phyloP scores from a whole-genome alignment of 2,329 filamentous ascomycete species.

The Fusarium veterinarium region DNA sequence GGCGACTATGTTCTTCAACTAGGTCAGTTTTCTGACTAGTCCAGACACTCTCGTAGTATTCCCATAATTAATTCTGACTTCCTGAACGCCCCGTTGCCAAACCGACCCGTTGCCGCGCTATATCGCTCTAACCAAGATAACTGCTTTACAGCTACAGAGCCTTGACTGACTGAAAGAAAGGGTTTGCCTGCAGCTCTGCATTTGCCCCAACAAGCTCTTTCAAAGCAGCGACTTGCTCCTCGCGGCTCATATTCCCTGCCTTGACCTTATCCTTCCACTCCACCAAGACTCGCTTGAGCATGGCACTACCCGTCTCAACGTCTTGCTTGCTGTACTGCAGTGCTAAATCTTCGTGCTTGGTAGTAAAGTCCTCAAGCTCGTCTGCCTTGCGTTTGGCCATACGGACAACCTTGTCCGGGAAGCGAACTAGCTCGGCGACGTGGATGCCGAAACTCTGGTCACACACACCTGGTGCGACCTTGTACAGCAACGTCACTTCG shows the following conservation, averaged over 20 bases:
- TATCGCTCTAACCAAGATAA: background rate
- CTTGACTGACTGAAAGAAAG: slow-evolving; percentile 77
- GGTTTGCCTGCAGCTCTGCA: slow-evolving; percentile 70
- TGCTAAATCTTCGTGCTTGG: slow-evolving; percentile 74
- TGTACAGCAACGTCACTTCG: slow-evolving; percentile 96
- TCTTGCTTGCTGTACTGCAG: slow-evolving; percentile 81
- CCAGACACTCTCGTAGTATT: slow-evolving; percentile 14
- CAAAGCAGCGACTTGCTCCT: slow-evolving; percentile 83
- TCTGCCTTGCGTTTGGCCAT: slow-evolving; percentile 99
- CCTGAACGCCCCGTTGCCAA: slow-evolving; percentile 23
- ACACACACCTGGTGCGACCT: slow-evolving; percentile 93
- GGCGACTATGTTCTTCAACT: slow-evolving; percentile 4
- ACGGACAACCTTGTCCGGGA: slow-evolving; percentile 95
- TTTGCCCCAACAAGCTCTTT: slow-evolving; percentile 82
- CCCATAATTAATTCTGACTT: slow-evolving; percentile 9
- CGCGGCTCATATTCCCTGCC: slow-evolving; percentile 70
- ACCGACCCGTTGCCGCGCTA: background rate
- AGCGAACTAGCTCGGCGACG: slow-evolving; percentile 94
- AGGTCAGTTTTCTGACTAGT: background rate
- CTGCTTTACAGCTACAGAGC: slow-evolving; percentile 54
- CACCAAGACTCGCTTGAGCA: slow-evolving; percentile 85
- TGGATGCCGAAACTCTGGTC: slow-evolving; percentile 99
- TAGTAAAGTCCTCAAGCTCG: slow-evolving; percentile 94
- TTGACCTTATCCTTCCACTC: slow-evolving; percentile 86
- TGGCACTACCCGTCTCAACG: slow-evolving; percentile 85